Base-by-base conservation (phyloP, 169 alveolate species). In the Cryptosporidium muris region DNA sequence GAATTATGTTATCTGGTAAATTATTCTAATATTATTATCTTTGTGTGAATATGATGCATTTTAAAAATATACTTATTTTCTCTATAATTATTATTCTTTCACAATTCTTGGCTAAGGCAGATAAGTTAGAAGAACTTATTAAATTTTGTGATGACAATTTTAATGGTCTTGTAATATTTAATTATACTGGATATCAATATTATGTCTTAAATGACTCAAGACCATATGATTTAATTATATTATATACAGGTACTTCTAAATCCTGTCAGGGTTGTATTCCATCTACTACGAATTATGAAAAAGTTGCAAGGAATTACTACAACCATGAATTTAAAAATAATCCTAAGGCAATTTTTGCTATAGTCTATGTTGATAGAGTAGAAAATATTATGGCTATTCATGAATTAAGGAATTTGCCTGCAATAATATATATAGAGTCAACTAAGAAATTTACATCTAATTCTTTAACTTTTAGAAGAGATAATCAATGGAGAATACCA, bases 401-500 rank as follows among this genome's bases (percentile, higher is more conserved):
- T 36, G 60, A 48, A 58, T 68, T 74, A 12, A 74, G 85, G 34
- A 58, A 45, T 25, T 68, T 74, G 5, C 85, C 85, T 11, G 85
- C 85, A 42, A 74, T 74, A 4, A 74, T 74, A 36, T 74, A 74
- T 58, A 74, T 74, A 12, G 68, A 74, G 3, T 74, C 85, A 54
- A 8, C 63, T 14, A 74, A 74, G 3, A 60, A 74, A 60, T 74
- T 74, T 48, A 9, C 43, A 25, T 45, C 85, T 25, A 54, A 63
- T 58, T 37, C 67, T 6, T 64, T 74, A 14, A 25, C 67, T 4
- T 74, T 74, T 58, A 74, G 34, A 43, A 74, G 85, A 60, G 85
- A 74, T 43, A 74, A 43, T 54, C 85, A 74, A 51, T 74, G 85
- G 85, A 74, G 85, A 58, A 74, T 74, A 45, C 85, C 85, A 3